Base-by-base conservation (phyloP, 805 yeast genomes). In the Lipomyces starkeyi region DNA sequence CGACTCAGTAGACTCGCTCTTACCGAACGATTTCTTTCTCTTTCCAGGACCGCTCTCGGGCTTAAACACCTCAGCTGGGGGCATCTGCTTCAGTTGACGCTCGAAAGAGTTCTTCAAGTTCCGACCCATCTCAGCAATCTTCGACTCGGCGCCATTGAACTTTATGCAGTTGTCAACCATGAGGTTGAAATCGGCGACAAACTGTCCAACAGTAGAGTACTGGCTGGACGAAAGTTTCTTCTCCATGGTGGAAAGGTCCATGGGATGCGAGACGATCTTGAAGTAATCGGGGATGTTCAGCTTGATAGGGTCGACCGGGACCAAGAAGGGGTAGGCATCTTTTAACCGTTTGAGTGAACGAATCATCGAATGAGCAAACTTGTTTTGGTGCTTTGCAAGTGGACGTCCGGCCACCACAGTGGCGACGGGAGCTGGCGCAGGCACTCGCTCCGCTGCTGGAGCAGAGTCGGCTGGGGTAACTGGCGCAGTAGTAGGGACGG, bases 171-270 rank as follows among this genome's bases (percentile, higher is more conserved):
- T 95, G 22, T 80, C 78, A 14, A 95, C 94, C 88, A 95, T 91
- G 71, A 91, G 81, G 72, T 86, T 83, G 71, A 93, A 83, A 75
- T 91, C 97, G 20, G 78, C 82, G 52, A 84, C 85, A 55, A 93
- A 85, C 71, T 88, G 87, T 71, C 85, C 85, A 11, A 93, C 88
- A 4, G 85, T 83, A 71, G 85, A 89, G 79, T 93, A 95, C 1
- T 91, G 93, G 75, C 87, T 86, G 7, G 78, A 86, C 54, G 77
- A 82, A 53, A 93, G 80, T 79, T 93, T 94, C 74, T 85, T 86
- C 79, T 95, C 99, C 72, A 95, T 91, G 1, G 98, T 92, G 2
- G 93, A 85, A 43, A 95, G 82, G 78, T 94, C 98, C 98, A 95
- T 95, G 53, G 99, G 99, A 74, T 89, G 83, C 71, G 86, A 84